phyloP scores from a whole-genome alignment of 2,329 filamentous ascomycete genomes.

The Alternaria sp. region DNA sequence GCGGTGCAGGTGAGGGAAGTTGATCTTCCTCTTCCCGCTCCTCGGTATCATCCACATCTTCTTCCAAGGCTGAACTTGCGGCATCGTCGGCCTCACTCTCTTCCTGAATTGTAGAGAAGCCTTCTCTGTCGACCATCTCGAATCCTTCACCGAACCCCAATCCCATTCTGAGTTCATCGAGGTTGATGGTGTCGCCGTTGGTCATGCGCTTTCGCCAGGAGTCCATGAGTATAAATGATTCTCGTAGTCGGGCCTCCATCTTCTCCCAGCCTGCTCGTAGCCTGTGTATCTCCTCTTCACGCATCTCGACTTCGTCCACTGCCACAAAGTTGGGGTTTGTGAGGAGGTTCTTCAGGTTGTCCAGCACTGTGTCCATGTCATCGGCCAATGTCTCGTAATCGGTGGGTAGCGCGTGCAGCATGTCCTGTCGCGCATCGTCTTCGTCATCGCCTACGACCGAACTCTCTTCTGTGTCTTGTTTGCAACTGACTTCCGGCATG shows the following conservation, averaged over 20 bases:
- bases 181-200: constrained; percentile 72
- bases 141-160: constrained; percentile 63
- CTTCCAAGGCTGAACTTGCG: constrained; percentile 43
- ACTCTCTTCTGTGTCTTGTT: constrained; percentile 36
- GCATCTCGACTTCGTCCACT: constrained; percentile 90
- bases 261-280: constrained; percentile 88
- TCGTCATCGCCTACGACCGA: constrained; percentile 43
- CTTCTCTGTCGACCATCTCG: constrained; percentile 40
- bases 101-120: constrained; percentile 39
- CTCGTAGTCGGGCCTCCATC: constrained; percentile 91
- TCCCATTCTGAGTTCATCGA: constrained; percentile 69
- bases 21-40: constrained; percentile 18
- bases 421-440: constrained; percentile 42
- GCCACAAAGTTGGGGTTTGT: constrained; percentile 97
- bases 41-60: constrained; percentile 37
- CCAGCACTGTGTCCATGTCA: constrained; percentile 80
- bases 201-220: constrained; percentile 88
- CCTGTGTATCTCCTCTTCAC: constrained; percentile 88
- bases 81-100: constrained; percentile 34
- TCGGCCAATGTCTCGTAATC: constrained; percentile 73
- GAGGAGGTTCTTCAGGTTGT: constrained; percentile 82
- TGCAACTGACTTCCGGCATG: constrained; percentile 51
- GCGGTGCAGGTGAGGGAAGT: constrained; percentile 36
- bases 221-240: constrained; percentile 90
- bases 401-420: constrained; percentile 61